Percentiles rank a stretch among this genome's conserved stretches.
These are phyloP conservation scores for Otatea glauca DNA, from an alignment of 176 grass and related monocot species.

Conservation along the genomic window DNA sequence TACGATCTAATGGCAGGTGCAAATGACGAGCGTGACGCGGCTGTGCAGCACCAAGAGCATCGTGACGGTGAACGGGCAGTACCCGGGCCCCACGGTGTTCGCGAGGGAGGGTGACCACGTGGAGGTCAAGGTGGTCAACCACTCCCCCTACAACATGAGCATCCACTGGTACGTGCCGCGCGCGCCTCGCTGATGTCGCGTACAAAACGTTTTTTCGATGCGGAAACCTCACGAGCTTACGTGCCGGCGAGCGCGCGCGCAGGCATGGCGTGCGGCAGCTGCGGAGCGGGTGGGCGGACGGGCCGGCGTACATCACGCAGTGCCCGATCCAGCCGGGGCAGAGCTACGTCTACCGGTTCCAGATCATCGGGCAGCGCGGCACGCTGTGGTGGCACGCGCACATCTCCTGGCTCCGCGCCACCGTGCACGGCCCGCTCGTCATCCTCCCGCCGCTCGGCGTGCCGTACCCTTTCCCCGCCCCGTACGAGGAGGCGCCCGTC, in stretches of 20 bases:
- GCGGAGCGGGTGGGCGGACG: conserved; percentile 73
- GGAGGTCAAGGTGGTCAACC: conserved; percentile 68
- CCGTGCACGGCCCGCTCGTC: conserved; percentile 80
- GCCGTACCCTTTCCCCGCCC: conserved; percentile 72
- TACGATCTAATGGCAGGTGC: conserved; percentile 48
- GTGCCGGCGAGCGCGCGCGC: conserved; percentile 34
- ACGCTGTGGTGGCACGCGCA: conserved; percentile 78
- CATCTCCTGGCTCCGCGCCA: conserved; percentile 77
- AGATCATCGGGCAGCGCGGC: conserved; percentile 62
- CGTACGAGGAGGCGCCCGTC: conserved; percentile 61
- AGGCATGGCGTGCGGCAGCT: conserved; percentile 86
- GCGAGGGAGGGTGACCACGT: conserved; percentile 77
- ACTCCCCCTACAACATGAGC: conserved; percentile 69
- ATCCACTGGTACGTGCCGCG: conserved; percentile 63
- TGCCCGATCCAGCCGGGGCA: conserved; percentile 69
- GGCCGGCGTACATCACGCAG: conserved; percentile 81
- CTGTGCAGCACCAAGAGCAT: conserved; percentile 82
- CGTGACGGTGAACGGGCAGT: conserved; percentile 77
- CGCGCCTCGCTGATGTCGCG: neutral
- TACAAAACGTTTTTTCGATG: neutral
- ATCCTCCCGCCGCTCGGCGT: conserved; percentile 73
- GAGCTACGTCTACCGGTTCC: conserved; percentile 72
- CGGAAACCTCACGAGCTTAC: neutral
- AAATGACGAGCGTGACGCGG: conserved; percentile 60
- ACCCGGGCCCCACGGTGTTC: conserved; percentile 62